These are phyloP conservation scores for Passiflora organensis DNA, from an alignment of 345 rosid genomes.

Conservation along the genomic window DNA sequence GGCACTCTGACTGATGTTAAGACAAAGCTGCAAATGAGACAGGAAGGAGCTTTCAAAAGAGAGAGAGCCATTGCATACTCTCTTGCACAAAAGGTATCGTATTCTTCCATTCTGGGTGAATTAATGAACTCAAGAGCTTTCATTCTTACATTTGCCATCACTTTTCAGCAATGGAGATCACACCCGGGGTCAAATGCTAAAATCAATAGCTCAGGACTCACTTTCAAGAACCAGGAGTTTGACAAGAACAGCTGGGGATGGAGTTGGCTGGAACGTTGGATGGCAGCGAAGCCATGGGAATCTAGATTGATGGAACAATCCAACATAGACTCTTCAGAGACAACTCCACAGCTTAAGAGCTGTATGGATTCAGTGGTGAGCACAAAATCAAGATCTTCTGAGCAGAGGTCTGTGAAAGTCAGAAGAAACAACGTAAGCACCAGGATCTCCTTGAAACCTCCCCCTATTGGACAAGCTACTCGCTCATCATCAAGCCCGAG, in stretches of 20 bases:
- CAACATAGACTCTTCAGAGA: conserved; percentile 23
- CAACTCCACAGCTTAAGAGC: conserved; percentile 36
- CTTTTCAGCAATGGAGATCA: conserved; percentile 66
- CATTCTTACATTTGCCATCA: neutral
- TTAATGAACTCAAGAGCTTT: neutral
- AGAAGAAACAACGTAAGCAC: conserved; percentile 75
- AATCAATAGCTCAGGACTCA: conserved; percentile 26
- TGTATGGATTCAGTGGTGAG: conserved; percentile 20
- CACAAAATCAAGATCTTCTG: conserved; percentile 42
- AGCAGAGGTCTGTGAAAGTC: conserved; percentile 40
- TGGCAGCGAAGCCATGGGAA: conserved; percentile 99
- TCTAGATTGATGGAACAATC: conserved; percentile 70
- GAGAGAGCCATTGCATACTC: conserved; percentile 93
- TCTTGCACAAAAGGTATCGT: conserved; percentile 70
- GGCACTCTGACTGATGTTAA: conserved; percentile 80
- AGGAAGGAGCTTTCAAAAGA: conserved; percentile 85
- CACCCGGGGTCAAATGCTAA: conserved; percentile 30
- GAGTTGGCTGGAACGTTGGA: conserved; percentile 99
- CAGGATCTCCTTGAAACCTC: conserved; percentile 71
- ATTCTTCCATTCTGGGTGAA: neutral
- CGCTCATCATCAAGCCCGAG: conserved; percentile 69
- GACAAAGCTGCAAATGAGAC: conserved; percentile 70
- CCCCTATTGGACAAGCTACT: conserved; percentile 40
- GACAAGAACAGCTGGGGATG: conserved; percentile 85
- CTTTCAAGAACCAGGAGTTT: conserved; percentile 53